phyloP scores from a whole-genome alignment of 2,329 filamentous ascomycete genomes.

The Beauveria asiatica region DNA sequence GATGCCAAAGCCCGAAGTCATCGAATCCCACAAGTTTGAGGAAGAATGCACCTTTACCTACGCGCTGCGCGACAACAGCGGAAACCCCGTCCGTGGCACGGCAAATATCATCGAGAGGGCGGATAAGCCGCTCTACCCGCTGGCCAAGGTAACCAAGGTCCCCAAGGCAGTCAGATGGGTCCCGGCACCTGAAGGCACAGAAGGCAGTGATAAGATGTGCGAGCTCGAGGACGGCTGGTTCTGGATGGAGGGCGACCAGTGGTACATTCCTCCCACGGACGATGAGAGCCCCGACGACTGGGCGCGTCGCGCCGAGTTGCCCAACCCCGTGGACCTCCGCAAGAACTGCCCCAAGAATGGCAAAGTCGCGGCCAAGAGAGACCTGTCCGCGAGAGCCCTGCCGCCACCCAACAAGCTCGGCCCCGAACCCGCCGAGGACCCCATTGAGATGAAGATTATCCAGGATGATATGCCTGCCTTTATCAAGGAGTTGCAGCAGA shows the following conservation, averaged over 20 bases:
- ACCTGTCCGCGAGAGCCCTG: neutral
- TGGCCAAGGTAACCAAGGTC: neutral
- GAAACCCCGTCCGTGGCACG: neutral
- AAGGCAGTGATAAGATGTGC: neutral
- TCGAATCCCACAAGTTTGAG: neutral
- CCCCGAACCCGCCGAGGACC: neutral
- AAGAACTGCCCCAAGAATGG: neutral
- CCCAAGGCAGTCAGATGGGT: neutral
- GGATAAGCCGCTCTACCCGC: neutral
- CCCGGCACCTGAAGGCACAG: no score
- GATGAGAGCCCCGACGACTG: neutral
- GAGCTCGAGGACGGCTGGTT: neutral
- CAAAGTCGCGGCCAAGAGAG: neutral
- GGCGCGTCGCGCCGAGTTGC: neutral
- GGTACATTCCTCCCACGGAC: neutral
- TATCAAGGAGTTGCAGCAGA: neutral
- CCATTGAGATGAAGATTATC: neutral
- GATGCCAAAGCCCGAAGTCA: neutral
- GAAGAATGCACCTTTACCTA: neutral
- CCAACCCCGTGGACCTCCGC: neutral
- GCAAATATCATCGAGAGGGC: neutral
- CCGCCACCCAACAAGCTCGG: neutral
- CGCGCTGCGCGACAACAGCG: neutral
- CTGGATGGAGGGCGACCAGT: neutral
- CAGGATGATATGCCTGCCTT: neutral